Percentiles rank a stretch among this genome's conserved stretches.
phyloP scores from a whole-genome alignment of 1,139 yeast genomes.

The Hyphopichia buzzinii region DNA sequence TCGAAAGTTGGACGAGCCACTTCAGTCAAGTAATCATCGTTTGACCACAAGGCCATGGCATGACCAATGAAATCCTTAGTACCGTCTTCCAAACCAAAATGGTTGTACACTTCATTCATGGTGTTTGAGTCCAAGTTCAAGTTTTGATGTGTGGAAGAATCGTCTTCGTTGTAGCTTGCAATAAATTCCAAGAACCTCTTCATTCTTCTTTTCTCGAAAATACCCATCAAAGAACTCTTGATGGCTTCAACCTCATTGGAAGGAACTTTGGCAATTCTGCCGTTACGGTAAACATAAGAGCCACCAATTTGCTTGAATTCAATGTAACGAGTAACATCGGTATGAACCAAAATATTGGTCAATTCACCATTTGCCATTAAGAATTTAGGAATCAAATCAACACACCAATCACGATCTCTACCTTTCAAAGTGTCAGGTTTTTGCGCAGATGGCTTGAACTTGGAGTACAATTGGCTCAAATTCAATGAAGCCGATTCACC shows the following conservation, averaged over 20 bases:
- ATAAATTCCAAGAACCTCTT: conserved; percentile 87
- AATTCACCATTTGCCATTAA: conserved; percentile 98
- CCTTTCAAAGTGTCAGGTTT: conserved; percentile 74
- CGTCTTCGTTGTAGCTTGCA: conserved; percentile 78
- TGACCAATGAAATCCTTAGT: conserved; percentile 97
- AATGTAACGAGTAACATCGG: conserved; percentile 92
- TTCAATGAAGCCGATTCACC: conserved; percentile 72
- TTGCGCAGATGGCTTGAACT: conserved; percentile 68
- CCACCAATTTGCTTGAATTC: conserved; percentile 97
- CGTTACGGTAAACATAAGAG: conserved; percentile 87
- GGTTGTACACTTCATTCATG: conserved; percentile 86
- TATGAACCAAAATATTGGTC: conserved; percentile 91
- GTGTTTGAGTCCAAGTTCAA: conserved; percentile 83
- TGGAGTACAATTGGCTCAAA: conserved; percentile 60
- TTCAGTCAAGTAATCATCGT: conserved; percentile 82
- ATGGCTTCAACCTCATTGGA: conserved; percentile 89
- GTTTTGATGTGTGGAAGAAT: conserved; percentile 78
- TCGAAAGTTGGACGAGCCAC: conserved; percentile 94
- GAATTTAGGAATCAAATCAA: conserved; percentile 94
- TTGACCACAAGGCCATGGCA: conserved; percentile 97
- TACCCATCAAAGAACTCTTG: conserved; percentile 88
- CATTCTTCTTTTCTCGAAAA: conserved; percentile 95
- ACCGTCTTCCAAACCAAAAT: conserved; percentile 89
- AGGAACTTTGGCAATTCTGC: conserved; percentile 93
- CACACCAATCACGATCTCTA: conserved; percentile 96